A percentile compares a stretch with the other conserved stretches of the same genome.
These are phyloP conservation scores for Calycina herbarum DNA, from an alignment of 2,329 filamentous ascomycete genomes.

Conservation along the genomic window DNA sequence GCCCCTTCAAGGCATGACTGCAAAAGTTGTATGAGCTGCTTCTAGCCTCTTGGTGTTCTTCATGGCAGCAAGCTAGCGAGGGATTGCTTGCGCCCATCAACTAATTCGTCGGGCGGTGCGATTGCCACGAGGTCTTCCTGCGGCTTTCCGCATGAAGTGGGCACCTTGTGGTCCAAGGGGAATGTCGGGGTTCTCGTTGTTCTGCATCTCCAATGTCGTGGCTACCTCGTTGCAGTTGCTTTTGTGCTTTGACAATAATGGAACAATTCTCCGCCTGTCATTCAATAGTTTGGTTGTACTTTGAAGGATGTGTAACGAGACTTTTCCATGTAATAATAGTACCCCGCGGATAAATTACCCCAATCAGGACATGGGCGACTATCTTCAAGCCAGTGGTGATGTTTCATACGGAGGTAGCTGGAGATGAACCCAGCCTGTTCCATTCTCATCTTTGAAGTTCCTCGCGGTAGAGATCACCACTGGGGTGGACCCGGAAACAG, in stretches of 20 bases:
- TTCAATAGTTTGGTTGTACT: conserved; percentile 20
- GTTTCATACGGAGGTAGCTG: background rate
- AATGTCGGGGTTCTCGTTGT: conserved; percentile 7
- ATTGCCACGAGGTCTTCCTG: conserved; percentile 29
- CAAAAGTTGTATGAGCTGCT: background rate
- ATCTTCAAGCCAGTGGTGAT: background rate
- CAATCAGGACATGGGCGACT: background rate
- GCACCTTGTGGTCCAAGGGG: conserved; percentile 12
- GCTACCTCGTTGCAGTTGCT: conserved; percentile 17
- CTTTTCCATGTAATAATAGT: background rate
- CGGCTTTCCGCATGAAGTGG: conserved; percentile 25
- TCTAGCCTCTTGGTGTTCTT: conserved; percentile 6
- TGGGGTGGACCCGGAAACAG: background rate
- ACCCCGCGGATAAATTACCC: conserved; percentile 1
- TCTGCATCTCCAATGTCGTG: conserved; percentile 11
- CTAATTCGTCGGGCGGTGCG: conserved; percentile 9
- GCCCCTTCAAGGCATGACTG: background rate
- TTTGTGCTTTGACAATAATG: conserved; percentile 8
- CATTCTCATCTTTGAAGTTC: background rate
- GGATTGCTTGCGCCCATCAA: background rate
- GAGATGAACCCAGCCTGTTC: background rate
- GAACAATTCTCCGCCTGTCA: conserved; percentile 23
- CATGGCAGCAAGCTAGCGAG: conserved; percentile 5
- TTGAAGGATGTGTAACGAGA: conserved; percentile 10
- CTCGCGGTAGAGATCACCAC: background rate